phyloP scores from a whole-genome alignment of 495 filamentous ascomycete genomes.

The Tuber umbilicatum region DNA sequence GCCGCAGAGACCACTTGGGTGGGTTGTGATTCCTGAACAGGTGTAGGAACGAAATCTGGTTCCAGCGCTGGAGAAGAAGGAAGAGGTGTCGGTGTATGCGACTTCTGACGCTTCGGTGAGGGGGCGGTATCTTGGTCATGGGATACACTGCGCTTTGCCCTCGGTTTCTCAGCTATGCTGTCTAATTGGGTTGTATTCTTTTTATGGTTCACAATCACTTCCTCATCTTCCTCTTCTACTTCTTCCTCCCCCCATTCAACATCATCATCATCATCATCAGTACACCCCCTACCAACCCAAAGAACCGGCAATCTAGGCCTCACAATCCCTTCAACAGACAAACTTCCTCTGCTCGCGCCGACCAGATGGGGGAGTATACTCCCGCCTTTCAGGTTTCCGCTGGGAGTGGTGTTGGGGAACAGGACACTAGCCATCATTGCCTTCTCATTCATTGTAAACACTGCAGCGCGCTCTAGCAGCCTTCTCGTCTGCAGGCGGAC shows the following conservation, averaged over 20 bases:
- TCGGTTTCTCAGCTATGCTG: conserved; percentile 12
- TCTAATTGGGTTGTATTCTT: background rate
- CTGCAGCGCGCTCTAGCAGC: conserved; percentile 36
- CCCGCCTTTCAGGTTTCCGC: conserved; percentile 10
- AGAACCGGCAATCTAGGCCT: conserved; percentile 39
- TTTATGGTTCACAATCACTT: background rate
- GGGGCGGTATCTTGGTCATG: conserved; percentile 8
- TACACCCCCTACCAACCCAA: conserved; percentile 24
- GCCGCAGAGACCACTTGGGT: background rate
- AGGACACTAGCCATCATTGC: conserved; percentile 39
- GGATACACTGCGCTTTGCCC: conserved; percentile 5
- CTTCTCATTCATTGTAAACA: conserved; percentile 33
- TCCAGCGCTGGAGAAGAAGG: background rate
- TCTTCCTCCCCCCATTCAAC: conserved; percentile 9
- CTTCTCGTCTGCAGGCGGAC: conserved; percentile 33
- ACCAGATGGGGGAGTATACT: conserved; percentile 37
- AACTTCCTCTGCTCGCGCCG: conserved; percentile 11
- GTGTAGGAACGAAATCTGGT: background rate
- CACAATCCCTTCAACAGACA: conserved; percentile 29
- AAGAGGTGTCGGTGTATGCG: background rate
- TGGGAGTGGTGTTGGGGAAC: conserved; percentile 18
- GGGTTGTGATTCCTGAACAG: background rate
- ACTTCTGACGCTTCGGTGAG: conserved; percentile 1
- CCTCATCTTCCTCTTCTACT: conserved; percentile 1
- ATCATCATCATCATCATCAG: too few species aligned